Evolutionary conservation across 2,329 filamentous ascomycete genomes (phyloP).

Genomic region (Cephalotrichum gorgonifer): DNA sequence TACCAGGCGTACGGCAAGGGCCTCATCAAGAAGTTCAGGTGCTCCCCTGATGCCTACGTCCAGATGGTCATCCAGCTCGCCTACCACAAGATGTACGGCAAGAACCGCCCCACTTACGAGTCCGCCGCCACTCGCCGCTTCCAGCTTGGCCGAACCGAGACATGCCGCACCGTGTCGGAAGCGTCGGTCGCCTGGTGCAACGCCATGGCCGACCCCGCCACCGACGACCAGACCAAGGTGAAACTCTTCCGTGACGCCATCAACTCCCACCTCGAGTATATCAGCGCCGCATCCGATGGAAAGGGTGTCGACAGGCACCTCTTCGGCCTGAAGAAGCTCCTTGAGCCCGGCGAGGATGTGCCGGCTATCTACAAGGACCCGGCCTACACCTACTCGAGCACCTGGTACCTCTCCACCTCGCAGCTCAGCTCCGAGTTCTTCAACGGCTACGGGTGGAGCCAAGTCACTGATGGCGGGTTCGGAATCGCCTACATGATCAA

Average conservation of each 20-base stretch:
- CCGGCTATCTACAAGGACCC: slow-evolving; percentile 82
- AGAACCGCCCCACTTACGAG: slow-evolving; percentile 95
- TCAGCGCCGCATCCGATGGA: slow-evolving; percentile 77
- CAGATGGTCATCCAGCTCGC: slow-evolving; percentile 98
- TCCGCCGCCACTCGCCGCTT: slow-evolving; percentile 90
- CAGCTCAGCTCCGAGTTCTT: slow-evolving; percentile 96
- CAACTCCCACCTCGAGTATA: slow-evolving; percentile 80
- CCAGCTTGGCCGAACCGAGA: slow-evolving; percentile 93
- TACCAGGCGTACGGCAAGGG: slow-evolving; percentile 98
- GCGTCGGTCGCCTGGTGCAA: slow-evolving; percentile 85
- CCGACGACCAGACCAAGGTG: slow-evolving; percentile 54
- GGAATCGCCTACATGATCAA: slow-evolving; percentile 99
- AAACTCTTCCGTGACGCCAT: slow-evolving; percentile 75
- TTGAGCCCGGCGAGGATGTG: slow-evolving; percentile 69
- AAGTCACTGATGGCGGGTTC: slow-evolving; percentile 92
- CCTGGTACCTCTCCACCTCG: slow-evolving; percentile 81
- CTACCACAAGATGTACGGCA: slow-evolving; percentile 98
- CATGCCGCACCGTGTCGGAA: slow-evolving; percentile 84
- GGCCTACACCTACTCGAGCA: slow-evolving; percentile 70
- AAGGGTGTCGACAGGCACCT: slow-evolving; percentile 93
- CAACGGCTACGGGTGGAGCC: slow-evolving; percentile 98
- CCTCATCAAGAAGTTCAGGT: slow-evolving; percentile 98
- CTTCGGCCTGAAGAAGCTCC: slow-evolving; percentile 90
- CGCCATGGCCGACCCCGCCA: slow-evolving; percentile 63
- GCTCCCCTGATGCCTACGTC: slow-evolving; percentile 92